Evolutionary conservation across 139 green algal genomes (phyloP).

Genomic region (Micractinium sp.): DNA sequence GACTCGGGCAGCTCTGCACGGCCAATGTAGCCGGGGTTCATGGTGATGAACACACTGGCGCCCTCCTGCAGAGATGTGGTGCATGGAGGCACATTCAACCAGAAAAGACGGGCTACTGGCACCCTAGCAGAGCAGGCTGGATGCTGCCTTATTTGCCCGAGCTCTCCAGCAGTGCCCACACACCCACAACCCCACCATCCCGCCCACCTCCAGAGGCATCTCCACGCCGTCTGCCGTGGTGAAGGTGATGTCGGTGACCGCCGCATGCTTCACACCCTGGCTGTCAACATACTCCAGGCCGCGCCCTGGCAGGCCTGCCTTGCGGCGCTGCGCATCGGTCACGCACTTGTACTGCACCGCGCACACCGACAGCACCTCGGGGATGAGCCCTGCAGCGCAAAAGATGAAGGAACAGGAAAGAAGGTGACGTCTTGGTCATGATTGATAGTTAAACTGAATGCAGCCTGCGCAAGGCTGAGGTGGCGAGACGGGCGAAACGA

Average conservation of each 20-base stretch:
- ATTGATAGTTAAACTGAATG: no score
- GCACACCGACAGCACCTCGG: slow-evolving; percentile 90
- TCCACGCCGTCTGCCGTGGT: slow-evolving; percentile 82
- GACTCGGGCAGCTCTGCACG: slow-evolving; percentile 91
- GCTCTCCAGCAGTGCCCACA: no score
- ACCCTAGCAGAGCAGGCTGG: no score
- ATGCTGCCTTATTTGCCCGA: no score
- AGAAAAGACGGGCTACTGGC: no score
- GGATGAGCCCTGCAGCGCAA: slow-evolving; percentile 54
- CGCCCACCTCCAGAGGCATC: slow-evolving; percentile 72
- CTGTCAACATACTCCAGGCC: slow-evolving; percentile 88
- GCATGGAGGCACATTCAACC: not conserved
- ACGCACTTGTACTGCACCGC: slow-evolving; percentile 93
- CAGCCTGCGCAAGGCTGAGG: no score
- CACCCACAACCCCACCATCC: not conserved
- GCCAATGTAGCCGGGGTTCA: slow-evolving; percentile 92
- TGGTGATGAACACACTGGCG: slow-evolving; percentile 94
- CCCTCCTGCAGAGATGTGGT: slow-evolving; percentile 39
- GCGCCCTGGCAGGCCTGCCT: slow-evolving; percentile 84
- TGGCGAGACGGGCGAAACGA: no score
- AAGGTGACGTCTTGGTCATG: no score
- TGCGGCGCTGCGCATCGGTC: slow-evolving; percentile 83
- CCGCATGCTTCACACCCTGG: slow-evolving; percentile 66
- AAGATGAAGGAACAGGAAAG: not conserved
- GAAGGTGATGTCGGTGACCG: slow-evolving; percentile 79